Evolutionary conservation across 345 rosid genomes (phyloP), one percentile per base, ranked within the genome.

Genomic region (Rhodamnia argentea): DNA sequence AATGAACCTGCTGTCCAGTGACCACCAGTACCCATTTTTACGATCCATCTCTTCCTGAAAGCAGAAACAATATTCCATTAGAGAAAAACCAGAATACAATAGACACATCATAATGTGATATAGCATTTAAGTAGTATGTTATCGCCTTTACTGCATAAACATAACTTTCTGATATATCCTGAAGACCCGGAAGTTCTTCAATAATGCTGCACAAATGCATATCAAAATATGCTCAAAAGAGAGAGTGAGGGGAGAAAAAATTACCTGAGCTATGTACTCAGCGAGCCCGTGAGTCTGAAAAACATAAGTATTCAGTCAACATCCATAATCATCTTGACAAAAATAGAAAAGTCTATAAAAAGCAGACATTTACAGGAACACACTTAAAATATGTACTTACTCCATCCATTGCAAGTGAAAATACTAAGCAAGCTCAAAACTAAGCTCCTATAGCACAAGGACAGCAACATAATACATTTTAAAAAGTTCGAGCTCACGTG

Each of bases 181-280:
- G 81, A 18, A 70, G 47, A 37, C 47, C 24, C 22, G 4, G 24
- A 70, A 70, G 81, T 37, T 32, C 81, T 37, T 70, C 81, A 70
- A 70, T 70, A 70, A 70, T 37, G 26, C 26, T 24, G 83, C 37
- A 50, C 22, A 51, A 83, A 83, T n/a, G 58, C 20, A 27, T 52
- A 27, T 52, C 23, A 83, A 24, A 27, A 44, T 27, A n/a, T 29
- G 44, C 14, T 52, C 52, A 44, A 84, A 2, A 84, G 56, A 86
- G 55, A 56, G 27, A 70, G 87, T 55, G 29, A 82, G 53, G 52
- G 86, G 82, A n/a, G 84, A 85, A 75, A 88, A 83, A 88, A 83
- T 86, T 91, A 95, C 99, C 95, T 96, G 98, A 92, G 99, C 99
- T 86, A 97, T 95, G 88, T 95, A 97, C 91, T 97, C 99, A n/a